phyloP scores from a whole-genome alignment of 2,329 filamentous ascomycete species.

The Colletotrichum incanum region DNA sequence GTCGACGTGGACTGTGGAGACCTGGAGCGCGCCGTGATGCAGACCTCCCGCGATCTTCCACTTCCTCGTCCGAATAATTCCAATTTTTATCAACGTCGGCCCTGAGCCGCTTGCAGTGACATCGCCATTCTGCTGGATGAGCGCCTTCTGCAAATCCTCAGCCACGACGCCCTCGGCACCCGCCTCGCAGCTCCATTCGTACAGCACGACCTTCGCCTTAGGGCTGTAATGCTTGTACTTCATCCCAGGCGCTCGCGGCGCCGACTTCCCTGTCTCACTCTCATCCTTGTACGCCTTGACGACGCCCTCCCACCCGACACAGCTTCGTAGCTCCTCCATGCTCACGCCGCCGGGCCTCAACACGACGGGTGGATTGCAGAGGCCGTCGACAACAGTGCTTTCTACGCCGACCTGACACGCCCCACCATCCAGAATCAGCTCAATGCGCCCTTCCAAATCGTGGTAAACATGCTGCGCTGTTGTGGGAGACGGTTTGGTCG shows the following conservation, averaged over 20 bases:
- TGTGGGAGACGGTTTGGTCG: slow-evolving; percentile 92
- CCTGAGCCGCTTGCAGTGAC: slow-evolving; percentile 44
- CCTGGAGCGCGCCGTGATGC: slow-evolving; percentile 50
- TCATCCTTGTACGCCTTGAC: slow-evolving; percentile 85
- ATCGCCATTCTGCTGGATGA: slow-evolving; percentile 40
- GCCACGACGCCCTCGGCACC: slow-evolving; percentile 55
- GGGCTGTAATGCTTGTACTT: slow-evolving; percentile 99
- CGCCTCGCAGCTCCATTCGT: slow-evolving; percentile 70
- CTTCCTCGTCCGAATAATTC: slow-evolving; percentile 69
- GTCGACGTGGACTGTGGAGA: slow-evolving; percentile 49
- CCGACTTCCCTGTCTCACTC: slow-evolving; percentile 74
- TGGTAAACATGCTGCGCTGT: slow-evolving; percentile 90
- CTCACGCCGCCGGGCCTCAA: slow-evolving; percentile 90
- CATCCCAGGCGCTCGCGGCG: slow-evolving; percentile 93
- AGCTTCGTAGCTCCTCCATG: slow-evolving; percentile 81
- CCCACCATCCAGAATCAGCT: slow-evolving; percentile 91
- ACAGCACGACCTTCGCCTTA: slow-evolving; percentile 87
- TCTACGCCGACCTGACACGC: slow-evolving; percentile 91
- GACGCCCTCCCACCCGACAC: slow-evolving; percentile 86
- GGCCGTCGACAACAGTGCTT: slow-evolving; percentile 95
- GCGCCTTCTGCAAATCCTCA: slow-evolving; percentile 53
- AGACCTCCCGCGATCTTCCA: slow-evolving; percentile 66
- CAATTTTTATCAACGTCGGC: slow-evolving; percentile 55
- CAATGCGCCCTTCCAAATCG: slow-evolving; percentile 86
- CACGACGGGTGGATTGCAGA: slow-evolving; percentile 85